Conservation (phyloP, 164 flowering plant genomes). For the Chimonanthus praecox region DNA sequence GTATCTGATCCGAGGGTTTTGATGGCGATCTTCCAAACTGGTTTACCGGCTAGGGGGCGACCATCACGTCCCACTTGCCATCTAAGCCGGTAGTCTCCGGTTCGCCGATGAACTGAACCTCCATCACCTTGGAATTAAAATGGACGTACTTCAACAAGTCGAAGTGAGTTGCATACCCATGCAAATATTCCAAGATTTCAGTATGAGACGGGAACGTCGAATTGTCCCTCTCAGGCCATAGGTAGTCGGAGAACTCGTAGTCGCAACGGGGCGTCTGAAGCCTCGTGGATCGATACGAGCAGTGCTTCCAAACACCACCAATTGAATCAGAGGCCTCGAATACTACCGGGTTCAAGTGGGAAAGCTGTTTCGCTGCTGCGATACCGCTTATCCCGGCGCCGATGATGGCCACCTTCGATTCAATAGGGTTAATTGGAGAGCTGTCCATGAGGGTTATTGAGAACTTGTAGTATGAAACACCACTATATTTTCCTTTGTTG, state of each 20-base stretch:
- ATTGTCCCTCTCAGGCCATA: slow-evolving; percentile 74
- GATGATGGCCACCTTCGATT: slow-evolving; percentile 55
- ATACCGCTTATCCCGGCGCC: slow-evolving; percentile 93
- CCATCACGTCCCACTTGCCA: slow-evolving; percentile 21
- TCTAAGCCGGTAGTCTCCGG: slow-evolving; percentile 18
- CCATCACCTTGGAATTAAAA: slow-evolving; percentile 80
- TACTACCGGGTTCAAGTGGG: slow-evolving; percentile 54
- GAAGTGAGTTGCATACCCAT: slow-evolving; percentile 66
- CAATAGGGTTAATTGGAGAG: background rate
- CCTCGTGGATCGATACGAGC: slow-evolving; percentile 64
- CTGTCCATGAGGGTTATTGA: background rate
- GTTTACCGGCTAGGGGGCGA: slow-evolving; percentile 41
- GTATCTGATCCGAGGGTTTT: slow-evolving; percentile 33
- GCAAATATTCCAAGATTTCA: slow-evolving; percentile 71
- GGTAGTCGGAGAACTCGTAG: slow-evolving; percentile 86
- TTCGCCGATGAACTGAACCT: slow-evolving; percentile 47
- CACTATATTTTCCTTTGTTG: background rate
- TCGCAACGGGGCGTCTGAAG: slow-evolving; percentile 79
- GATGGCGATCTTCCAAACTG: slow-evolving; percentile 85
- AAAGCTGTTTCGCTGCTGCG: slow-evolving; percentile 83
- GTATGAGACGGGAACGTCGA: slow-evolving; percentile 51
- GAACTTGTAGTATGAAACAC: background rate
- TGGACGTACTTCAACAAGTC: slow-evolving; percentile 54
- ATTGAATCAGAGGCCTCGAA: slow-evolving; percentile 77
- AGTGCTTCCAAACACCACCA: slow-evolving; percentile 92